Conservation (phyloP, 2,329 filamentous ascomycete species). For the Laburnicola sp. region DNA sequence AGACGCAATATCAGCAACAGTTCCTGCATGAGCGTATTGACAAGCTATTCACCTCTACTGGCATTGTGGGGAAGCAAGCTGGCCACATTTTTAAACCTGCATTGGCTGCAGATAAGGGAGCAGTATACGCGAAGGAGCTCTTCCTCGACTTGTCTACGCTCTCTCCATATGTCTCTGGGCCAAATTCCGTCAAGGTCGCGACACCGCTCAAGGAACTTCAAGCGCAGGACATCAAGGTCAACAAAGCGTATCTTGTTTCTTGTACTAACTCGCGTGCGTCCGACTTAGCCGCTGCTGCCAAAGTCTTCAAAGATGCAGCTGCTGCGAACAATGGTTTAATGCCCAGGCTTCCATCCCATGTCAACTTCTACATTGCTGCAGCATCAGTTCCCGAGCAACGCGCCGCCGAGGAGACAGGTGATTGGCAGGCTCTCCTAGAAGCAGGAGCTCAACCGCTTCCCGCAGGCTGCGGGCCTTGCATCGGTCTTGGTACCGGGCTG, state of each 20-base stretch:
- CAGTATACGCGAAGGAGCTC: constrained; percentile 79
- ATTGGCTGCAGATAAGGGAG: constrained; percentile 72
- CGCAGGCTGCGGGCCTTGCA: constrained; percentile 80
- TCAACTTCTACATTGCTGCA: constrained; percentile 87
- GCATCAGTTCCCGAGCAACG: constrained; percentile 79
- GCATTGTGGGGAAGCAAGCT: constrained; percentile 40
- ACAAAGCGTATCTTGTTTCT: constrained; percentile 85
- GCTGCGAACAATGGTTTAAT: constrained; percentile 60
- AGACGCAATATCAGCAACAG: constrained; percentile 56
- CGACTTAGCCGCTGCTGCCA: constrained; percentile 79
- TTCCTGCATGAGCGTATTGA: constrained; percentile 77
- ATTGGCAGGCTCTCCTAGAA: constrained; percentile 81
- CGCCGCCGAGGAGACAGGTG: constrained; percentile 75
- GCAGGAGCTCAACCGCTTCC: constrained; percentile 75
- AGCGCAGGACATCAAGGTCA: constrained; percentile 70
- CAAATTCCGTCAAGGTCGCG: constrained; percentile 87
- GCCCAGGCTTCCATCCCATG: constrained; percentile 72
- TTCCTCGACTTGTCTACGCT: constrained; percentile 82
- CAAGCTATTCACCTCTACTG: constrained; percentile 60
- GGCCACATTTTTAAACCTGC: constrained; percentile 56
- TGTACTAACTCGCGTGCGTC: constrained; percentile 87
- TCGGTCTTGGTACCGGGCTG: constrained; percentile 78
- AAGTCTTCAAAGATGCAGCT: constrained; percentile 80
- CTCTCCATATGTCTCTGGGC: constrained; percentile 81
- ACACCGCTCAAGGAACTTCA: constrained; percentile 77